Base-by-base conservation (phyloP, 805 yeast genomes). In the Candida coquimbonensis region DNA sequence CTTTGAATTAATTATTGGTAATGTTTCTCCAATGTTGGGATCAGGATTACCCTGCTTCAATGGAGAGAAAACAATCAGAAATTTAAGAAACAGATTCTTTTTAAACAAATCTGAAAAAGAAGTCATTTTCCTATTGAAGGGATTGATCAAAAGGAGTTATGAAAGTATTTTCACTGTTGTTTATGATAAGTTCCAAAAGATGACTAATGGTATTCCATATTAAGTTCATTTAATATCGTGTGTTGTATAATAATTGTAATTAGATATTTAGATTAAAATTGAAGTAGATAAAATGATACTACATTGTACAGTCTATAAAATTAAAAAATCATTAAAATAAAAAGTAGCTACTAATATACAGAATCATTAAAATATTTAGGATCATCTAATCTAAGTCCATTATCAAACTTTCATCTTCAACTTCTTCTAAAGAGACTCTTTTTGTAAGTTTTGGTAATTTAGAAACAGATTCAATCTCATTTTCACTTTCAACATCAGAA, bases 191-290 rank as follows among this genome's bases (percentile, higher is more conserved):
- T 93, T 93, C 80, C 99, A 93, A 67, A 74, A 95, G 58, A 64
- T 93, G 53, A 93, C 99, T 34, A 93, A 93, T 59, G 99, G 99
- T 48, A 93, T 93, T 63, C 99, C 99, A 16, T 91, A 90, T 60
- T 90, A 34, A 32, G 21, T 5, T 1, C 13, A 13, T 36, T 36
- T 36, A 13, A 21, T 21, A 21, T 21, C 24, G 24, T 21, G 24
- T 21, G 24, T 21, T 21, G 24, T 21, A 21, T 21, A 21, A 21
- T 21, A 21, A 21, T 21, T 21, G 5, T 21, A 21, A 21, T 21
- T 21, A 21, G 34, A 31, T 13, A 31, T 13, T 31, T 13, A 31
- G n/a, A 31, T 31, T 29, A 6, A 29, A 29, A 31, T 13, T 31
- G 2, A 31, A 31, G 19, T 17, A 31, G n/a, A 13, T 31, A 31